phyloP scores from a whole-genome alignment of 192 early-diverging fungal genomes.

The Umbelopsis sp. region DNA sequence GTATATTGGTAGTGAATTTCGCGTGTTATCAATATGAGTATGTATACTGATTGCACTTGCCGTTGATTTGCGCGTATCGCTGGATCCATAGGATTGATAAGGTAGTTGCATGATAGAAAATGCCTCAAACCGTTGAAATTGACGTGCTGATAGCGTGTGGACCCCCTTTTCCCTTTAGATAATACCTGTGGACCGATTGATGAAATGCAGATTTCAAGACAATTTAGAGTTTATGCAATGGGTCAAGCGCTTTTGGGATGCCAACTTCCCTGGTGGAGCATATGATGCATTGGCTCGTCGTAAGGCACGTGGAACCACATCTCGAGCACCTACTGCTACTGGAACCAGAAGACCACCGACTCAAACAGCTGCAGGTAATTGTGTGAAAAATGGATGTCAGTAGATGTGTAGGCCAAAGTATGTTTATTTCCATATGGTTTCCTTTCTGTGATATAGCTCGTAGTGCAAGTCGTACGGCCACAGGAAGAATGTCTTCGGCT shows the following conservation, averaged over 20 bases:
- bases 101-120: slow-evolving; percentile 35
- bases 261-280: slow-evolving; percentile 76
- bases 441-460: slow-evolving; percentile 11
- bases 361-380: slow-evolving; percentile 33
- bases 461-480: slow-evolving; percentile 21
- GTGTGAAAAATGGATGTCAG: slow-evolving; percentile 40
- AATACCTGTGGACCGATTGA: slow-evolving; percentile 86
- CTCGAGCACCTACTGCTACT: slow-evolving; percentile 40
- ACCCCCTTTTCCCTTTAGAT: slow-evolving; percentile 44
- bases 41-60: background rate
- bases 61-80: background rate
- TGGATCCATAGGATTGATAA: slow-evolving; percentile 69
- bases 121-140: too few species aligned
- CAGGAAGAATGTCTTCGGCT: slow-evolving; percentile 22
- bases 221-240: slow-evolving; percentile 99
- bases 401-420: background rate
- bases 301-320: slow-evolving; percentile 30
- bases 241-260: slow-evolving; percentile 93
- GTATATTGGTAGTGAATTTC: background rate
- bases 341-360: slow-evolving; percentile 43
- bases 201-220: slow-evolving; percentile 98
- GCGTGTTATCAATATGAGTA: background rate
- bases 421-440: background rate
- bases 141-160: background rate
- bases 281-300: slow-evolving; percentile 86